A percentile compares a stretch with the other conserved stretches of the same genome.
phyloP scores from a whole-genome alignment of 2,329 filamentous ascomycete genomes.

The Hymenoscyphus linearis region DNA sequence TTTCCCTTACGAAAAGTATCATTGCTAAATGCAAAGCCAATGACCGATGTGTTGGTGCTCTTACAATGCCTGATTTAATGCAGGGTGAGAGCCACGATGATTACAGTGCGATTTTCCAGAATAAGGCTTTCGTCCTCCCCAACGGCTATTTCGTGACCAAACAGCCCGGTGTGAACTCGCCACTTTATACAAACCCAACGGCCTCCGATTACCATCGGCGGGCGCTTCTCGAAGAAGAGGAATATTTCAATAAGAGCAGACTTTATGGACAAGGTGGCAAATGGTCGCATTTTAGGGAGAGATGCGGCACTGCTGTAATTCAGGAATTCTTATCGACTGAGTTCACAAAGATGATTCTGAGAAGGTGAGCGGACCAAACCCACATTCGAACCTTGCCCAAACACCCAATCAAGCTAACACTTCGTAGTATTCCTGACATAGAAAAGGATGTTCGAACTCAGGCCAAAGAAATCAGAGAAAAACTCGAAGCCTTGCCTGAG shows the following conservation, averaged over 20 bases:
- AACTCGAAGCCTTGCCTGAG: slow-evolving; percentile 59
- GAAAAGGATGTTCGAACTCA: slow-evolving; percentile 30
- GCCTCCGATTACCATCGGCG: slow-evolving; percentile 35
- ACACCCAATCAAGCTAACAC: slow-evolving; percentile 15
- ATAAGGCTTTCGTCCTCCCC: slow-evolving; percentile 54
- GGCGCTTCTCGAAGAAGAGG: slow-evolving; percentile 43
- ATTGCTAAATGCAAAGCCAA: slow-evolving; percentile 54
- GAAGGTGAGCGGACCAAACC: too few species aligned
- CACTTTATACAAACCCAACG: background rate
- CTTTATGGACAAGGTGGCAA: slow-evolving; percentile 40
- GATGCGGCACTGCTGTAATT: slow-evolving; percentile 48
- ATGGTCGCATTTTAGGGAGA: slow-evolving; percentile 35
- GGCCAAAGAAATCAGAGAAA: slow-evolving; percentile 45
- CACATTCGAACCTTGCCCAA: too few species aligned
- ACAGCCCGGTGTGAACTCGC: slow-evolving; percentile 42
- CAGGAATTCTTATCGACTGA: slow-evolving; percentile 43
- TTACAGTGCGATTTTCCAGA: slow-evolving; percentile 60
- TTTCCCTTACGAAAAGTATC: slow-evolving; percentile 63
- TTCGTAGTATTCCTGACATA: slow-evolving; percentile 37
- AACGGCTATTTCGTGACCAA: slow-evolving; percentile 79
- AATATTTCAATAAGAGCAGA: slow-evolving; percentile 41
- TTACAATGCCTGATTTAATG: slow-evolving; percentile 81
- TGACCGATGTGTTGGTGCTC: slow-evolving; percentile 62
- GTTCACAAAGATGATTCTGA: slow-evolving; percentile 41
- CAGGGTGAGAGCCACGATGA: slow-evolving; percentile 47